Evolutionary conservation across 768 basidiomycete species (phyloP), one percentile per base, ranked within the genome.

Genomic region (Suillus discolor): DNA sequence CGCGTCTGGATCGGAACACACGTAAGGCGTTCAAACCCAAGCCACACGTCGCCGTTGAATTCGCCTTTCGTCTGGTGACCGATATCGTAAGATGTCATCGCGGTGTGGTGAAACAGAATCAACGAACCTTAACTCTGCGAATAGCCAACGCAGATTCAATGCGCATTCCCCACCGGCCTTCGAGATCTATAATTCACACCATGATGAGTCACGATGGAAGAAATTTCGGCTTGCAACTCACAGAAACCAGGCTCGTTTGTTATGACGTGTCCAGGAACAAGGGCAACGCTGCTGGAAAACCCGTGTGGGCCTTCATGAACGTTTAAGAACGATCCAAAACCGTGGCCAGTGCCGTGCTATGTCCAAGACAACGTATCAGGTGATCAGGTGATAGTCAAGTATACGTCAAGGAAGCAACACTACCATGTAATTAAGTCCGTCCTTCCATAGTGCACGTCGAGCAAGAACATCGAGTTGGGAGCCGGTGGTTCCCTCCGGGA

Each of bases 171-270:
- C 88, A 99, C 68, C 86, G 83, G 16, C 89, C 89, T 61, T 89
- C 89, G 38, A 87, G 83, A 75, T 96, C 92, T 89, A 72, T 66
- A 71, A 67, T 57, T 59, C 55, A 45, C 41, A 38, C 25, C 47
- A 63, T 66, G 62, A 53, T 70, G 44, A 69, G 71, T 65, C 51
- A 70, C 59, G 57, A 39, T n/a, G n/a, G 66, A 65, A 65, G 38
- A 23, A 61, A 61, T 67, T 51, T 28, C 39, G 63, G 23, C 34
- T 54, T 28, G 15, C 64, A 41, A 84, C 91, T 75, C 73, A 93
- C 91, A 97, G 78, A 89, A 96, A 0, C 95, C 96, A 57, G 96
- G 97, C 78, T 98, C 96, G 71, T 97, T 96, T 57, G 95, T 95
- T 65, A 96, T 88, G 70, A 96, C 88, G 76, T 97, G 89, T 13